These are phyloP conservation scores for Blastomyces silverae DNA, from an alignment of 2,329 filamentous ascomycete species.

Conservation along the genomic window DNA sequence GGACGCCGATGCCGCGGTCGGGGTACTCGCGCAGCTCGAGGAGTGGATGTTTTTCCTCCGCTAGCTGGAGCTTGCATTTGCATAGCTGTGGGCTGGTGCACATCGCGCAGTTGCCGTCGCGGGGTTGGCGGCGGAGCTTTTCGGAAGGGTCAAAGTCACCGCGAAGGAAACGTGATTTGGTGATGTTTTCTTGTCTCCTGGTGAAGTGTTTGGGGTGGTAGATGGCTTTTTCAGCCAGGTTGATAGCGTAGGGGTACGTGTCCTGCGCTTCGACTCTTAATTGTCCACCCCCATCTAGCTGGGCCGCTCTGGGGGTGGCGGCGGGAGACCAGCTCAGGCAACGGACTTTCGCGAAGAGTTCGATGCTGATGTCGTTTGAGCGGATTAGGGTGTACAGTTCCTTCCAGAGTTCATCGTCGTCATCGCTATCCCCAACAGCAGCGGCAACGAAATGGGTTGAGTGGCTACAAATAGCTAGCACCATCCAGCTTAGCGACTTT, in stretches of 20 bases:
- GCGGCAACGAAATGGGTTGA: conserved; percentile 6
- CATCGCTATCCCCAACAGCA: not conserved
- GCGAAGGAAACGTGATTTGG: too few species aligned
- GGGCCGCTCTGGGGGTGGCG: not conserved
- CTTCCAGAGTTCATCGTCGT: conserved; percentile 5
- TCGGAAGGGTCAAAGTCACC: not conserved
- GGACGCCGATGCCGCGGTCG: conserved; percentile 29
- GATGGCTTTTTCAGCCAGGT: not conserved
- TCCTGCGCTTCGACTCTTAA: not conserved
- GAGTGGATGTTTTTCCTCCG: conserved; percentile 19
- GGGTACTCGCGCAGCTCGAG: conserved; percentile 31
- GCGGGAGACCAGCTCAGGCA: not conserved
- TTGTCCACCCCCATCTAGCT: not conserved
- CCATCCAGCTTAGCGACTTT: conserved; percentile 6
- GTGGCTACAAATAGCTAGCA: conserved; percentile 10
- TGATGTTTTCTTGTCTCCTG: not conserved
- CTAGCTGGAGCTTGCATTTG: conserved; percentile 20
- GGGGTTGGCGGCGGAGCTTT: not conserved
- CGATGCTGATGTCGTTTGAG: conserved; percentile 12
- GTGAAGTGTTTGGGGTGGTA: conserved; percentile 9
- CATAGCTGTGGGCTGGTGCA: conserved; percentile 22
- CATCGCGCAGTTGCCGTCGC: conserved; percentile 22
- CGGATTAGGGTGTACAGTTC: not conserved
- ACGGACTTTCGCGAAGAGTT: conserved; percentile 12
- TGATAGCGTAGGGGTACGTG: not conserved